Evolutionary conservation across 1,284 basidiomycete species (phyloP), one percentile per base, ranked within the genome.

Genomic region (Neonothopanus nambi): DNA sequence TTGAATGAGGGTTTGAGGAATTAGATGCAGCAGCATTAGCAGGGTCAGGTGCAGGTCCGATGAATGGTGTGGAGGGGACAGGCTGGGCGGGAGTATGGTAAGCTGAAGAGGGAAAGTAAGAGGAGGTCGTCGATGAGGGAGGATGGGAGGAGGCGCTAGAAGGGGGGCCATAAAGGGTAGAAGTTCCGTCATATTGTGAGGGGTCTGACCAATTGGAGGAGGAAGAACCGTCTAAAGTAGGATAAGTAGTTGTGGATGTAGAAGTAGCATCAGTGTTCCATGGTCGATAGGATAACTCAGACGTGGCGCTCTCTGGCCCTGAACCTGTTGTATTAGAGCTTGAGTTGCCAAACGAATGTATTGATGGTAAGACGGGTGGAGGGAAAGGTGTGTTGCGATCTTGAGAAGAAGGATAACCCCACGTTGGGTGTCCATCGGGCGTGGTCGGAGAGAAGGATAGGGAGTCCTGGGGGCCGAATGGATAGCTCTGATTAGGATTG

Each of bases 361-460:
- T 76, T 15, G 79, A 77, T 2, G 80, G 78, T 40, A 79, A 63
- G 52, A 73, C 69, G 23, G 79, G 76, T 56, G 76, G 78, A 26
- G 78, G 77, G 57, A 78, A 80, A 33, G 65, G 69, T n/a, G 80
- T 70, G 53, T 75, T 73, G 26, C 77, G 77, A 61, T 82, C 69
- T 28, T 73, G 66, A 20, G 77, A 55, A 21, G 75, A 67, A 18
- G 79, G 61, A 62, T 87, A 87, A 15, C 71, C 75, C 85, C 85
- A 85, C 38, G 74, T 65, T 30, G 78, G 48, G 40, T 51, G 42
- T 37, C 44, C 42, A 28, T 39, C 33, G 13, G 51, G 23, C 44
- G 49, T 26, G 33, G 42, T 42, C 18, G 54, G 35, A 8, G 30
- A 33, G 30, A 33, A 33, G 9, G 30, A 8, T 9, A 33, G 30